Conservation (phyloP, 306 rosid genomes). For the Sicyos baderoa region DNA sequence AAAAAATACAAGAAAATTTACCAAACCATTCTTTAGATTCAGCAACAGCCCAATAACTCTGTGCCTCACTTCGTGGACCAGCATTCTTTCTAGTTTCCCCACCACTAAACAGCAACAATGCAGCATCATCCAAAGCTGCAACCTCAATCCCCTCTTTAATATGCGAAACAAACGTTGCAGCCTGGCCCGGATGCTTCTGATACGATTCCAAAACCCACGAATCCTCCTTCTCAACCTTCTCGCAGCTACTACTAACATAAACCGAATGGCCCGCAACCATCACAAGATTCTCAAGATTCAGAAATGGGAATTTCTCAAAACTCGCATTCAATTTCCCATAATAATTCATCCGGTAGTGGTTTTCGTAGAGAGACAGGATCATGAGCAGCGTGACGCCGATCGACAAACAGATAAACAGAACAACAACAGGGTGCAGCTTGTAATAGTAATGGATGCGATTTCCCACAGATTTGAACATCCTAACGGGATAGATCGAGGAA, state of each 20-base stretch:
- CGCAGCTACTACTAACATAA: constrained; percentile 70
- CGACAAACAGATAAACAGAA: constrained; percentile 36
- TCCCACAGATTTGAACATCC: constrained; percentile 57
- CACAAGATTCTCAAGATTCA: constrained; percentile 24
- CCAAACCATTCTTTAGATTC: constrained; percentile 85
- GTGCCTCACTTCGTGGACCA: constrained; percentile 92
- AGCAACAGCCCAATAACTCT: constrained; percentile 93
- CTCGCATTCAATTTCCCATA: constrained; percentile 26
- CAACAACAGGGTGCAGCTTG: constrained; percentile 53
- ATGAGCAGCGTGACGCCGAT: constrained; percentile 44
- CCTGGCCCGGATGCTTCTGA: constrained; percentile 89
- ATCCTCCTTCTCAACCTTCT: constrained; percentile 68
- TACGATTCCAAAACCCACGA: constrained; percentile 92
- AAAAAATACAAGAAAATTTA: constrained; percentile 28
- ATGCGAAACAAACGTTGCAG: constrained; percentile 68
- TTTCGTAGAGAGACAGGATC: constrained; percentile 41
- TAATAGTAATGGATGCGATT: constrained; percentile 44
- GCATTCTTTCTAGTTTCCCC: constrained; percentile 90
- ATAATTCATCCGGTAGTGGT: constrained; percentile 23
- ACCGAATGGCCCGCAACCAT: constrained; percentile 85
- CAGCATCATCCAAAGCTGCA: constrained; percentile 45
- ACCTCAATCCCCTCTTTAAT: constrained; percentile 52
- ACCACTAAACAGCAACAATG: constrained; percentile 81
- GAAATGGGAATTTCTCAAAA: constrained; percentile 42
- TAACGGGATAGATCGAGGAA: constrained; percentile 29